Percentiles rank a stretch among this genome's conserved stretches.
Evolutionary conservation across 192 early-diverging fungal genomes (phyloP).

Genomic region (Entomortierella beljakovae): DNA sequence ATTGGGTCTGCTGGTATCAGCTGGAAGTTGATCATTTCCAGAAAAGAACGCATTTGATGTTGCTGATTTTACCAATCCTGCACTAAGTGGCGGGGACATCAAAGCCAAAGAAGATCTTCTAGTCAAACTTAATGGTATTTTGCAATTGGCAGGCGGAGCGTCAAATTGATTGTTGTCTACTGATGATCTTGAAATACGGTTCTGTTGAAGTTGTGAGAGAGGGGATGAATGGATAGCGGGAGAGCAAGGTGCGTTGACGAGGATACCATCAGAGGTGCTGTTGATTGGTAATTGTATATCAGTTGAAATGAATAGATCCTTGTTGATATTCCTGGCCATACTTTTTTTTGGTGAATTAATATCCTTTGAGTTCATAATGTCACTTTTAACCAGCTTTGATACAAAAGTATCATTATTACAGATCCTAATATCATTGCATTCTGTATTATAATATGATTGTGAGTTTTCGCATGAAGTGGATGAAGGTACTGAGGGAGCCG

Average conservation of each 20-base stretch:
- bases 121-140: slow-evolving; percentile 13
- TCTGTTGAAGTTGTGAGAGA: slow-evolving; percentile 4
- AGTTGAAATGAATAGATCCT: slow-evolving; percentile 22
- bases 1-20: background rate
- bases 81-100: slow-evolving; percentile 30
- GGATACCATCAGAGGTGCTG: background rate
- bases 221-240: background rate
- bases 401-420: slow-evolving; percentile 3
- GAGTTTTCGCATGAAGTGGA: slow-evolving; percentile 9
- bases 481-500: background rate
- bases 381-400: slow-evolving; percentile 7
- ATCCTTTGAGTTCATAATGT: slow-evolving; percentile 15
- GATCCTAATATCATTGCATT: background rate
- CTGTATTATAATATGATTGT: slow-evolving; percentile 12
- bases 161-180: background rate
- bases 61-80: slow-evolving; percentile 26
- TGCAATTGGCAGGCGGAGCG: slow-evolving; percentile 38
- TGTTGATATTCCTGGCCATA: background rate
- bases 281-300: slow-evolving; percentile 1
- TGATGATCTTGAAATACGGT: slow-evolving; percentile 4
- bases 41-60: slow-evolving; percentile 19
- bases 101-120: slow-evolving; percentile 21
- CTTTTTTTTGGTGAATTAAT: slow-evolving; percentile 3
- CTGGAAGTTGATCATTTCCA: background rate
- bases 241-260: background rate